Evolutionary conservation across 768 basidiomycete species (phyloP).

Genomic region (Chalciporus chontae): DNA sequence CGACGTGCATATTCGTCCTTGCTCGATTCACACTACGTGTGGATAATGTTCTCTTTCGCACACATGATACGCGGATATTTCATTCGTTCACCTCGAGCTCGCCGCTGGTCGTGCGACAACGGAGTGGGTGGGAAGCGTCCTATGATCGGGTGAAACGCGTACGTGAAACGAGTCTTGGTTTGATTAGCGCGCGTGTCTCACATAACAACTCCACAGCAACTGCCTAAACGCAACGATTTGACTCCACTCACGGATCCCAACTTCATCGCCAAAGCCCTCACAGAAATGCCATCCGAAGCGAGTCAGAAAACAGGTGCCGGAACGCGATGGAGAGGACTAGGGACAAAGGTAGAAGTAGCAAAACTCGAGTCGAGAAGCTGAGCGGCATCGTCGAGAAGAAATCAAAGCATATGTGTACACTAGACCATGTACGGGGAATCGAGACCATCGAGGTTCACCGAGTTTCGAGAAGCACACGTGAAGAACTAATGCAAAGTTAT

Average conservation of each 20-base stretch:
- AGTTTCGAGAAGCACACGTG: no score
- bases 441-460: no score
- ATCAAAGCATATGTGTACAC: not conserved
- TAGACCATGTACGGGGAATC: no score
- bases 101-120: conserved; percentile 71
- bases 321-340: conserved; percentile 85
- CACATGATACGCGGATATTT: conserved; percentile 85
- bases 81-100: conserved; percentile 69
- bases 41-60: conserved; percentile 90
- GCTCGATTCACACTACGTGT: conserved; percentile 90
- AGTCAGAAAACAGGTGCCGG: conserved; percentile 63
- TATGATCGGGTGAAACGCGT: conserved; percentile 81
- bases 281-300: conserved; percentile 54
- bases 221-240: conserved; percentile 75
- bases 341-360: conserved; percentile 57
- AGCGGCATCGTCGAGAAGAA: not conserved
- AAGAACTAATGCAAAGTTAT: no score
- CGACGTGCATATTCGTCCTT: conserved; percentile 88
- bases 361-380: conserved; percentile 10
- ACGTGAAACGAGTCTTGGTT: conserved; percentile 21
- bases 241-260: conserved; percentile 84
- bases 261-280: conserved; percentile 72
- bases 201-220: conserved; percentile 39
- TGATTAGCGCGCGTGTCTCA: not conserved
- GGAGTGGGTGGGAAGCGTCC: conserved; percentile 86